These are phyloP conservation scores for Canavalia gladiata DNA, from an alignment of 306 rosid species.

Conservation along the genomic window DNA sequence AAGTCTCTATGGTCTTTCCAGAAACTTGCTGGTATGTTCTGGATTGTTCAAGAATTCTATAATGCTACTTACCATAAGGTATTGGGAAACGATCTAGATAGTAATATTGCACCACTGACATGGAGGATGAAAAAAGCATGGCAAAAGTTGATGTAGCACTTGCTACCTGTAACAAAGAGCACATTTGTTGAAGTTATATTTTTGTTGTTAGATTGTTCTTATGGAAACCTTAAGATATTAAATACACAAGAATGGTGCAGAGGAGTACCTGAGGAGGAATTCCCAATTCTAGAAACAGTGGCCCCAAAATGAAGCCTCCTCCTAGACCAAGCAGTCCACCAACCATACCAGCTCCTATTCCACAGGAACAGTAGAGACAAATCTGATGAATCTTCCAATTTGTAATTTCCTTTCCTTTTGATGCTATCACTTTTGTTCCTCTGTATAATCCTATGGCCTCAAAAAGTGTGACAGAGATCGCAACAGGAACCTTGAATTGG, in stretches of 20 bases:
- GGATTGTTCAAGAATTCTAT: not conserved
- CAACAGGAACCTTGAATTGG: slow-evolving; percentile 71
- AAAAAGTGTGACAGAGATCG: slow-evolving; percentile 70
- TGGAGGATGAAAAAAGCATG: slow-evolving; percentile 84
- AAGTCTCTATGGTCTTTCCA: too few species aligned
- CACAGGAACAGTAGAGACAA: slow-evolving; percentile 73
- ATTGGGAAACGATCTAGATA: slow-evolving; percentile 80
- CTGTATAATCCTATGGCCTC: slow-evolving; percentile 74
- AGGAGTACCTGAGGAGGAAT: slow-evolving; percentile 83
- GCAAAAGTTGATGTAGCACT: slow-evolving; percentile 89
- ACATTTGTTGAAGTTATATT: not conserved
- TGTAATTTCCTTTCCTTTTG: slow-evolving; percentile 77
- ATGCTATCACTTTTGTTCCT: slow-evolving; percentile 78
- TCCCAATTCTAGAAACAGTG: slow-evolving; percentile 83
- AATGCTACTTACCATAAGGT: slow-evolving; percentile 66
- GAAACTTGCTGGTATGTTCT: not conserved
- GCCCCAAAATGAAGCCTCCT: slow-evolving; percentile 87
- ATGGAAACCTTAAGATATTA: slow-evolving; percentile 13
- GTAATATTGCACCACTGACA: slow-evolving; percentile 87
- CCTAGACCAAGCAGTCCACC: slow-evolving; percentile 88
- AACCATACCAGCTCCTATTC: slow-evolving; percentile 80
- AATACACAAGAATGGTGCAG: not conserved
- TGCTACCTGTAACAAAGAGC: slow-evolving; percentile 63
- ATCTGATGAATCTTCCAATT: slow-evolving; percentile 75
- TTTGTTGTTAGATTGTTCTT: not conserved